Percentiles rank a stretch among this genome's conserved stretches.
These are phyloP conservation scores for Zymoseptoria ardabiliae DNA, from an alignment of 2,329 filamentous ascomycete genomes.

Conservation along the genomic window DNA sequence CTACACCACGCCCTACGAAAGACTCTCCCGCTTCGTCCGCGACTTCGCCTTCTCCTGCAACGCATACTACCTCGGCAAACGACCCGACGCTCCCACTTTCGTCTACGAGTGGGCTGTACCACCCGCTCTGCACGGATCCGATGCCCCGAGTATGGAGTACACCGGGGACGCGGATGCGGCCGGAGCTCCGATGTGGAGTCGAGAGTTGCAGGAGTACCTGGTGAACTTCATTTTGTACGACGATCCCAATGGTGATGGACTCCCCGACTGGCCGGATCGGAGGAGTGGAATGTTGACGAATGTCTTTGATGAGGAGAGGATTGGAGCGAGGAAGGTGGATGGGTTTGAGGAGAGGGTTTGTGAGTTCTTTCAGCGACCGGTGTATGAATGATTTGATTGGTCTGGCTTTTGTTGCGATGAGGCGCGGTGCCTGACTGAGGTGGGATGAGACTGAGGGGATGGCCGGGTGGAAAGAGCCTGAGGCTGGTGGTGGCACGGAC, in stretches of 20 bases:
- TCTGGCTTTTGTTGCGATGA: too few species aligned
- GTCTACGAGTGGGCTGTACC: conserved; percentile 48
- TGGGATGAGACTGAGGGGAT: too few species aligned
- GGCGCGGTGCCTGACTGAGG: too few species aligned
- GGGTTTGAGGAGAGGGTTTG: conserved; percentile 18
- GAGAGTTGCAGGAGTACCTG: conserved; percentile 39
- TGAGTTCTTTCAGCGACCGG: conserved; percentile 31
- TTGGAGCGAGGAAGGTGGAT: not conserved
- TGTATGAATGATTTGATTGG: too few species aligned
- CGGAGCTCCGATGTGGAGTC: conserved; percentile 28
- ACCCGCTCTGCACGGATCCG: conserved; percentile 47
- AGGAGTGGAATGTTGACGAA: conserved; percentile 39
- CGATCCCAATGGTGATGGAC: conserved; percentile 31
- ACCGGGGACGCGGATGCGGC: conserved; percentile 22
- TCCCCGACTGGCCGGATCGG: conserved; percentile 42
- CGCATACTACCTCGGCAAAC: conserved; percentile 43
- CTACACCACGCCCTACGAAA: conserved; percentile 41
- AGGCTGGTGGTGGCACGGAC: too few species aligned
- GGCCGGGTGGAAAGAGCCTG: too few species aligned
- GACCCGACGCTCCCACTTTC: conserved; percentile 41
- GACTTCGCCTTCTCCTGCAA: conserved; percentile 47
- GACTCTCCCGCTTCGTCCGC: conserved; percentile 35
- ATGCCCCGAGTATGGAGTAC: conserved; percentile 49
- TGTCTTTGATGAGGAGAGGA: conserved; percentile 26
- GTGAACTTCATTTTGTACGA: conserved; percentile 37